phyloP scores from a whole-genome alignment of 768 basidiomycete species.

The Leucosporidium scottii region DNA sequence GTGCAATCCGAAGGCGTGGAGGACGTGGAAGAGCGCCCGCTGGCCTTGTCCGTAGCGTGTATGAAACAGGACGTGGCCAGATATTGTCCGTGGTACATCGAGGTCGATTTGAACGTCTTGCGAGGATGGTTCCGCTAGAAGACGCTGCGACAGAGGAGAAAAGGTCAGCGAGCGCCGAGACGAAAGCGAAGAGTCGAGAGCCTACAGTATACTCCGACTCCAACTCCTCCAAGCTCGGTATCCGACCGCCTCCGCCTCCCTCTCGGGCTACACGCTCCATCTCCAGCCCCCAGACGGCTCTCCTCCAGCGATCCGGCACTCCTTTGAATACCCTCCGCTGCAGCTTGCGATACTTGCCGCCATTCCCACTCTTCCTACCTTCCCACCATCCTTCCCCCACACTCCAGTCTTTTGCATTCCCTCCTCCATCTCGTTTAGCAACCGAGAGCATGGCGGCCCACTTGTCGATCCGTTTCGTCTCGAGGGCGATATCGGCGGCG shows the following conservation, averaged over 20 bases:
- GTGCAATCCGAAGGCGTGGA: constrained; percentile 79
- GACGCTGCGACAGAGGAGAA: constrained; percentile 43
- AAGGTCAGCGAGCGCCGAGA: neutral
- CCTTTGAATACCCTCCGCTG: constrained; percentile 83
- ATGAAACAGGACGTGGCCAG: constrained; percentile 85
- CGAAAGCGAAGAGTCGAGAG: neutral
- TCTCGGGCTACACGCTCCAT: constrained; percentile 24
- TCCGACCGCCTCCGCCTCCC: neutral
- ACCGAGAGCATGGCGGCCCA: constrained; percentile 82
- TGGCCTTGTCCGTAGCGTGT: constrained; percentile 95
- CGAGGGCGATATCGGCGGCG: constrained; percentile 51
- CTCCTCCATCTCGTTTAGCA: constrained; percentile 61
- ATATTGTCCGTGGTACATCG: constrained; percentile 93
- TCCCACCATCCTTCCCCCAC: constrained; percentile 40
- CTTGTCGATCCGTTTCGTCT: constrained; percentile 70
- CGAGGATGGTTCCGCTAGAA: constrained; percentile 68
- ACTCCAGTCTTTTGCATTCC: constrained; percentile 69
- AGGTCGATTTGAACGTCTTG: constrained; percentile 97
- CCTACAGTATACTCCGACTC: constrained; percentile 13
- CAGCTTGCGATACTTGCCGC: constrained; percentile 37
- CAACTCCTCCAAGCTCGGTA: constrained; percentile 15
- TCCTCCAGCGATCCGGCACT: constrained; percentile 90
- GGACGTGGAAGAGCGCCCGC: constrained; percentile 86
- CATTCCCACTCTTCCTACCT: neutral
- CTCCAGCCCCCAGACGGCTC: constrained; percentile 67